Conservation (phyloP, 1,139 yeast species). For the Geotrichum carabidarum region DNA sequence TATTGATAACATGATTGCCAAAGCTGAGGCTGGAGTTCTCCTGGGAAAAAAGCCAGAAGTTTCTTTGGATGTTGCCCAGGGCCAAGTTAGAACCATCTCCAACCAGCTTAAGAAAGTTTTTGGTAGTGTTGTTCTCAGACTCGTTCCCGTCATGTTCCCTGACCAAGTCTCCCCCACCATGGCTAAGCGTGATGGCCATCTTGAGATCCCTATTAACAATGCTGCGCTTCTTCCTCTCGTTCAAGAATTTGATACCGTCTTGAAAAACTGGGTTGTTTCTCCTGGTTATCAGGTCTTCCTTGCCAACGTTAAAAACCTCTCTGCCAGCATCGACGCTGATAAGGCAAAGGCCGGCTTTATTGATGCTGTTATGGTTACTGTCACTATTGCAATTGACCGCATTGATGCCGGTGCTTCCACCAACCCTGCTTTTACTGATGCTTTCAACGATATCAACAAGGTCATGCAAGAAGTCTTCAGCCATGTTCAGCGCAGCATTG, state of each 20-base stretch:
- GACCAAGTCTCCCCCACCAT: slow-evolving; percentile 13
- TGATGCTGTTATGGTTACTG: neutral
- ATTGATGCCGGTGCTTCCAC: too few relatives aligned
- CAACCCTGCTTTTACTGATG: too few relatives aligned
- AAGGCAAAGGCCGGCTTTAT: slow-evolving; percentile 8
- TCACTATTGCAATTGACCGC: neutral
- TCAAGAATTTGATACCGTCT: neutral
- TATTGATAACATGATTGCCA: neutral
- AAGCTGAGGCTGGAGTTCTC: slow-evolving; percentile 4
- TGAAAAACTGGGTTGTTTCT: slow-evolving; percentile 6
- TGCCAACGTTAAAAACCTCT: neutral
- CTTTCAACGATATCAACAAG: too few relatives aligned
- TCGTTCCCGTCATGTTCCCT: slow-evolving; percentile 12
- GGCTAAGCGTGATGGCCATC: slow-evolving; percentile 11
- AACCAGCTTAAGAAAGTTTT: neutral
- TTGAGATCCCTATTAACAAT: neutral
- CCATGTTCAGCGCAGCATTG: too few relatives aligned
- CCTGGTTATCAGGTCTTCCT: slow-evolving; percentile 11
- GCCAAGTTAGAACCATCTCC: neutral
- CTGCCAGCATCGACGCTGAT: slow-evolving; percentile 8
- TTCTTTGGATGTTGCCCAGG: slow-evolving; percentile 4
- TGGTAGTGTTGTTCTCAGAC: neutral
- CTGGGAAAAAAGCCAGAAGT: neutral
- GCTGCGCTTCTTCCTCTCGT: neutral
- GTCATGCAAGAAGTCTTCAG: too few relatives aligned